Conservation (phyloP, 345 rosid genomes). For the Gossypium arboreum region DNA sequence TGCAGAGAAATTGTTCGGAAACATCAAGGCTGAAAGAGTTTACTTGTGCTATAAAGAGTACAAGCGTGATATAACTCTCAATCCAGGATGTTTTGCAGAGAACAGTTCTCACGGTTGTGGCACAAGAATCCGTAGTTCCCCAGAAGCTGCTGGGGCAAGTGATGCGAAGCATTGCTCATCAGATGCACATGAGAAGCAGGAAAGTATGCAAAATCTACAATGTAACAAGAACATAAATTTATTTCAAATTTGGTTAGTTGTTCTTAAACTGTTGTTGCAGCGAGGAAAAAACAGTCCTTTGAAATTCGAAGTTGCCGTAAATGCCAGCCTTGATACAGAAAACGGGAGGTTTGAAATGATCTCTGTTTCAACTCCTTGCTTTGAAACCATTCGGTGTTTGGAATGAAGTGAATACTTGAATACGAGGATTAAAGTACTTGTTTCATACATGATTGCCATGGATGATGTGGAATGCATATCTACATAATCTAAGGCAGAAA, state of each 20-base stretch:
- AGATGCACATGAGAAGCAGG: conserved; percentile 11
- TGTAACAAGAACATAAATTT: conserved; percentile 19
- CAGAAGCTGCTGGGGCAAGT: neutral
- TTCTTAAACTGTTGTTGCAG: conserved; percentile 32
- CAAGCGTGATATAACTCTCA: conserved; percentile 14
- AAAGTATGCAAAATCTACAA: conserved; percentile 8
- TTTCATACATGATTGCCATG: neutral
- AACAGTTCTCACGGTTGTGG: neutral
- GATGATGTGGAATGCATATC: neutral
- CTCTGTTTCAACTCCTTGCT: neutral
- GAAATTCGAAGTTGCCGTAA: conserved; percentile 37
- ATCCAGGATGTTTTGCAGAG: conserved; percentile 24
- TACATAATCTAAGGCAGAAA: neutral
- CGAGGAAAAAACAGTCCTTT: conserved; percentile 42
- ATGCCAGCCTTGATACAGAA: conserved; percentile 16
- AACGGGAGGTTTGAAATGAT: conserved; percentile 4
- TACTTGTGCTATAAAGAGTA: conserved; percentile 14
- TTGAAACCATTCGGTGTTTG: neutral
- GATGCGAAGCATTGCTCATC: neutral
- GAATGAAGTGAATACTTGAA: neutral
- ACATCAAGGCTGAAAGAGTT: conserved; percentile 46
- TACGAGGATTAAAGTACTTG: conserved; percentile 5
- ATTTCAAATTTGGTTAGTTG: conserved; percentile 37
- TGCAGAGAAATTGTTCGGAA: conserved; percentile 53
- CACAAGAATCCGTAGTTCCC: neutral